These are phyloP conservation scores for Plectranthus barbatus DNA, from an alignment of 257 asterid genomes.

Conservation along the genomic window DNA sequence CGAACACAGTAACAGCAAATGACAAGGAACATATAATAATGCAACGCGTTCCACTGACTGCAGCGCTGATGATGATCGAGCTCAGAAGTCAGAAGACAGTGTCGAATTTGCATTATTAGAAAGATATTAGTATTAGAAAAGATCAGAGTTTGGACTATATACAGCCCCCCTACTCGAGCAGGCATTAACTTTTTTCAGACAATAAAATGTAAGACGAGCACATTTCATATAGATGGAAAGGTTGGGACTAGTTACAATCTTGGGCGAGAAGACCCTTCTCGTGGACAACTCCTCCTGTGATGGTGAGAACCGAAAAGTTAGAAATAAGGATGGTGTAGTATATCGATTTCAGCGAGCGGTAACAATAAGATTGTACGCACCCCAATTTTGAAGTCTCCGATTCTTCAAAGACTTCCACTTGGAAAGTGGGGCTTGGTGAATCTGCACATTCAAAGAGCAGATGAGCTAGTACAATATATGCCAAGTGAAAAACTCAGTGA, in stretches of 20 bases:
- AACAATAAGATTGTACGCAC: constrained; percentile 20
- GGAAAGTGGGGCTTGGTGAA: constrained; percentile 64
- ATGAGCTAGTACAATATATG: background rate
- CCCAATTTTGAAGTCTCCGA: constrained; percentile 94
- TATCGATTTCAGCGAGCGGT: background rate
- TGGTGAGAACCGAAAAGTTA: background rate
- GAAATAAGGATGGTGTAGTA: background rate
- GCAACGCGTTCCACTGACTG: background rate
- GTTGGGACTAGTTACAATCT: constrained; percentile 42
- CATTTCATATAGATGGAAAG: background rate
- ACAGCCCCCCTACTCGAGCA: no score
- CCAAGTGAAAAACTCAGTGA: background rate
- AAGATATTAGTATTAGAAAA: background rate
- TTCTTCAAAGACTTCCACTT: constrained; percentile 88
- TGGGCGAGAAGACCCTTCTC: constrained; percentile 93
- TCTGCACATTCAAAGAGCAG: constrained; percentile 29
- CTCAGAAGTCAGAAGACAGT: background rate
- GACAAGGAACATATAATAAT: background rate
- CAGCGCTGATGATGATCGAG: background rate
- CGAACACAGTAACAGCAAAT: background rate
- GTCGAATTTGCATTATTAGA: background rate
- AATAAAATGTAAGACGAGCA: background rate
- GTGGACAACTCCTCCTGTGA: constrained; percentile 85
- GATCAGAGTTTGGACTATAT: no score
- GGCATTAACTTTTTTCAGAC: no score